Evolutionary conservation across 106 monocot species (phyloP).

Genomic region (Dioscorea dumetorum): DNA sequence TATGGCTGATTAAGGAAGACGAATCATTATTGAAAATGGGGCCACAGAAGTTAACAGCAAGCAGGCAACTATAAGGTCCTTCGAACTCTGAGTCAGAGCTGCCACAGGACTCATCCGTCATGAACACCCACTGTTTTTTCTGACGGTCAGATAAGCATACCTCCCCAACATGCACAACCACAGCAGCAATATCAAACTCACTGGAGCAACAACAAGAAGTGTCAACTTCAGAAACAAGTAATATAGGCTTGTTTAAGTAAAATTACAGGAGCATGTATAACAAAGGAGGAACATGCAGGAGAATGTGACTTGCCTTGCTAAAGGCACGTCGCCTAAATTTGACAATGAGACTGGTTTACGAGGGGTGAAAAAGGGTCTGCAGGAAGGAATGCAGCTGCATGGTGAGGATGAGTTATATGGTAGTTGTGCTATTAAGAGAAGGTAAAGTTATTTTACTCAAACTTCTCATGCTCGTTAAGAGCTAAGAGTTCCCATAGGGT

Average conservation of each 20-base stretch:
- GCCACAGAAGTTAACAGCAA: slow-evolving; percentile 67
- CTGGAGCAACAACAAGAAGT: slow-evolving; percentile 22
- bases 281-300: background rate
- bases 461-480: slow-evolving; percentile 24
- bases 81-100: slow-evolving; percentile 21
- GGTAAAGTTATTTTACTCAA: slow-evolving; percentile 49
- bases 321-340: slow-evolving; percentile 67
- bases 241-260: background rate
- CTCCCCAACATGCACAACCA: slow-evolving; percentile 75
- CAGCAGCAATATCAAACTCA: slow-evolving; percentile 87
- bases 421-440: too few species aligned
- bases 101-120: slow-evolving; percentile 62
- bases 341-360: slow-evolving; percentile 53
- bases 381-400: background rate
- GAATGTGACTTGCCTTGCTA: slow-evolving; percentile 43
- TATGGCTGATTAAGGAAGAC: slow-evolving; percentile 34
- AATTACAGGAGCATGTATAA: slow-evolving; percentile 1
- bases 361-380: slow-evolving; percentile 71
- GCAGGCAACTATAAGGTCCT: slow-evolving; percentile 31
- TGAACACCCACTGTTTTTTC: slow-evolving; percentile 89
- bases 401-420: background rate
- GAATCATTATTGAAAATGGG: slow-evolving; percentile 38
- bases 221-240: background rate
- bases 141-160: slow-evolving; percentile 49
- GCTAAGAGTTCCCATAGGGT: slow-evolving; percentile 50